Evolutionary conservation across 2,329 filamentous ascomycete genomes (phyloP).

Genomic region (Neofusicoccum kwambonambiense): DNA sequence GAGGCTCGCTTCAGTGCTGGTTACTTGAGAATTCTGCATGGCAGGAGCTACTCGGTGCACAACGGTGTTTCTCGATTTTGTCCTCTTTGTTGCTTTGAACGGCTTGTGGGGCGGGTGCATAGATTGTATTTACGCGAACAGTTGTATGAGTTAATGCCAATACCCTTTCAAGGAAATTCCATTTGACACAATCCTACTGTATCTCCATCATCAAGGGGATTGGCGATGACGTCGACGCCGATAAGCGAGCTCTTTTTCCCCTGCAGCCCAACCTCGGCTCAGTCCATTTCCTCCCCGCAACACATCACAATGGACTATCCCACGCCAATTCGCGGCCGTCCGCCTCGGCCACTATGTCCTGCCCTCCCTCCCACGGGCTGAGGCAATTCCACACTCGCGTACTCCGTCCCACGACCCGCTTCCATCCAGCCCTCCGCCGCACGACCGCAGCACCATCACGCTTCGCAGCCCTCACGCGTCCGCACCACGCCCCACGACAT

Average conservation of each 20-base stretch:
- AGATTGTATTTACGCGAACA: conserved; percentile 14
- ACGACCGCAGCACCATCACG: background rate
- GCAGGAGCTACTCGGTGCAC: background rate
- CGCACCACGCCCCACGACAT: background rate
- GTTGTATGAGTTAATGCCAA: background rate
- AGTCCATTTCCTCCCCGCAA: background rate
- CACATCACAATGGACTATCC: background rate
- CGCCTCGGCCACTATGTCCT: background rate
- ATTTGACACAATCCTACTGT: background rate
- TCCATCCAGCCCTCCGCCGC: background rate
- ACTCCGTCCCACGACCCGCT: background rate
- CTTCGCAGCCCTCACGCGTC: background rate
- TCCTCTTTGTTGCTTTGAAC: background rate
- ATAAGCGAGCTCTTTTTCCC: background rate
- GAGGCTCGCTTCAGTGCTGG: background rate
- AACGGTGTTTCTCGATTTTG: background rate
- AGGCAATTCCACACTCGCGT: background rate
- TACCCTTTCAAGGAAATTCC: background rate
- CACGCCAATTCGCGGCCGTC: background rate
- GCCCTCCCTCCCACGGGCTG: background rate
- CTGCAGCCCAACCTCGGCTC: background rate
- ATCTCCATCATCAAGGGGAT: too few relatives aligned
- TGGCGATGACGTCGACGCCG: background rate
- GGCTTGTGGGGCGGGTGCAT: background rate
- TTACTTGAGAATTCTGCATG: background rate